Percentiles rank a stretch among this genome's conserved stretches.
Evolutionary conservation across 331 rosid genomes (phyloP).

Genomic region (Pyrus hybrid): DNA sequence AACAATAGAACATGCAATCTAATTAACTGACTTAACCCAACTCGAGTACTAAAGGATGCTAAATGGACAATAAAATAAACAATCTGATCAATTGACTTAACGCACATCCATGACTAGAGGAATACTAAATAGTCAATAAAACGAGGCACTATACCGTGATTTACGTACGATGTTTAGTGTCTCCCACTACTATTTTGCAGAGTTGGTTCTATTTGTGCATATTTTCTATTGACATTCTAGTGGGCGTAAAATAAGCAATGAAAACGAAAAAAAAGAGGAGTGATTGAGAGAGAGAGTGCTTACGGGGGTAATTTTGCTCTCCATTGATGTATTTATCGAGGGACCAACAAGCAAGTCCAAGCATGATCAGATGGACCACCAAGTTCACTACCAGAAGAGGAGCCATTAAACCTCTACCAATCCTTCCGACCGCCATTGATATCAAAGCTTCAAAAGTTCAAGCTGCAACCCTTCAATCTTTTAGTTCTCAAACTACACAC

Average conservation of each 20-base stretch:
- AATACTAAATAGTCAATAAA: too few relatives aligned
- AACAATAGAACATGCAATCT: too few relatives aligned
- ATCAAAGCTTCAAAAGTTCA: background rate
- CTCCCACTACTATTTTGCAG: too few relatives aligned
- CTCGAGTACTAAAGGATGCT: background rate
- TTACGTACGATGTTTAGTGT: too few relatives aligned
- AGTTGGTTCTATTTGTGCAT: too few relatives aligned
- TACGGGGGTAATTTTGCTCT: conserved; percentile 36
- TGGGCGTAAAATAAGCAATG: too few relatives aligned
- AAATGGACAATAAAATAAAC: too few relatives aligned
- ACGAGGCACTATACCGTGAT: too few relatives aligned
- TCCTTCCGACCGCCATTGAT: conserved; percentile 22
- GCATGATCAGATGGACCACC: conserved; percentile 19
- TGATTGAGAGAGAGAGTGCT: background rate
- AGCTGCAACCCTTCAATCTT: background rate
- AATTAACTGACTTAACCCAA: too few relatives aligned
- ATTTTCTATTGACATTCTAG: too few relatives aligned
- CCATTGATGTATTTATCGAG: conserved; percentile 35
- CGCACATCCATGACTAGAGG: too few relatives aligned
- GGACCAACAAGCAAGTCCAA: conserved; percentile 39
- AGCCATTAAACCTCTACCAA: conserved; percentile 22
- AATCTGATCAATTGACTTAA: too few relatives aligned
- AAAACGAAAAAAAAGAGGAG: background rate
- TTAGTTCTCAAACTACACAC: background rate
- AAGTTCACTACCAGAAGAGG: conserved; percentile 30